A percentile compares a stretch with the other conserved stretches of the same genome.
Conservation (phyloP, 805 yeast genomes). For the Metschnikowia cubensis region DNA sequence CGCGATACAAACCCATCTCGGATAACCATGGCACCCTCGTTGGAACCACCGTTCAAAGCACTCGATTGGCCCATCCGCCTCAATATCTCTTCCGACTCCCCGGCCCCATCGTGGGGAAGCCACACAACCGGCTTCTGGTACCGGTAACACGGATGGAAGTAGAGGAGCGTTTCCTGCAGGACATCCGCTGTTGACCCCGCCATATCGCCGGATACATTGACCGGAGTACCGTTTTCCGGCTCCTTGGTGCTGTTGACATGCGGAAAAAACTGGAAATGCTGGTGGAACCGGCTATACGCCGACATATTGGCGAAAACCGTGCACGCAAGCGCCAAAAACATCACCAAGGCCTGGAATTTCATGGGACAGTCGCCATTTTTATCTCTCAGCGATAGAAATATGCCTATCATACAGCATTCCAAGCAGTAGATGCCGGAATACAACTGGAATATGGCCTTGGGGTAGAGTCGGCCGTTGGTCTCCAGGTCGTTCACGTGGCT, state of each 20-base stretch:
- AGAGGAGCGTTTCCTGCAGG: constrained; percentile 17
- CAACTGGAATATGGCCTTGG: constrained; percentile 69
- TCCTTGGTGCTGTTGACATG: constrained; percentile 4
- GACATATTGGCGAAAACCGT: constrained; percentile 59
- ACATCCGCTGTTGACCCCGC: neutral
- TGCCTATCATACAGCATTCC: constrained; percentile 73
- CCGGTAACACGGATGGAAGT: constrained; percentile 37
- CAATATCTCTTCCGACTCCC: constrained; percentile 7
- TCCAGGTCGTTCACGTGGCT: constrained; percentile 52
- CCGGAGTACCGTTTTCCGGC: no score
- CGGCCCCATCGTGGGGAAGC: constrained; percentile 29
- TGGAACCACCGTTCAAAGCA: constrained; percentile 11
- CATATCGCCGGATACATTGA: neutral
- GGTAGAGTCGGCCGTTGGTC: constrained; percentile 67
- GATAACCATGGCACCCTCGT: constrained; percentile 10
- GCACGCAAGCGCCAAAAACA: constrained; percentile 45
- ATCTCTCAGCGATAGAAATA: constrained; percentile 60
- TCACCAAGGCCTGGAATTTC: constrained; percentile 48
- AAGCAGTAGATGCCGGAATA: constrained; percentile 80
- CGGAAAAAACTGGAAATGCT: constrained; percentile 30
- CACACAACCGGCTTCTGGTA: constrained; percentile 36
- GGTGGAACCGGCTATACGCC: constrained; percentile 40
- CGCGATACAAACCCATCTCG: constrained; percentile 6
- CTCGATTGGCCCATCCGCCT: neutral
- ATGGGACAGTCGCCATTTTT: constrained; percentile 40